Conservation (phyloP, 257 asterid species). For the Paraleonurus japonicus region DNA sequence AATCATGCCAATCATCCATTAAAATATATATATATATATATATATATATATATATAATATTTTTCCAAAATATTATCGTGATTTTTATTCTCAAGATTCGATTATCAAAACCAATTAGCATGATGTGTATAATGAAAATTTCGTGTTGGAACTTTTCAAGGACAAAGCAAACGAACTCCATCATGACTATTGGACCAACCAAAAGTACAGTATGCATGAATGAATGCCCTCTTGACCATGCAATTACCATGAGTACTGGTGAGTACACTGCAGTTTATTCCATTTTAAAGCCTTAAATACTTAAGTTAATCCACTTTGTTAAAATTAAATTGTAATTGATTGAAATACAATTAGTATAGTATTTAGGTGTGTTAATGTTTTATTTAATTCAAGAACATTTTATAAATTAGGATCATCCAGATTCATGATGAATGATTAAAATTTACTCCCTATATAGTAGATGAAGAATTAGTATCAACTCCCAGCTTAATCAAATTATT, state of each 20-base stretch:
- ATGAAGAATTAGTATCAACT: no score
- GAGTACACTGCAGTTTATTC: constrained; percentile 3
- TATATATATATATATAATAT: no score
- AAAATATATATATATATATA: no score
- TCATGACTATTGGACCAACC: constrained; percentile 20
- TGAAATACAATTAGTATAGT: background rate
- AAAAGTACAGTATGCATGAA: background rate
- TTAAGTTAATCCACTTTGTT: background rate
- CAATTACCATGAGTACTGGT: constrained; percentile 16
- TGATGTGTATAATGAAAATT: background rate
- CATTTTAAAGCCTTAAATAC: background rate
- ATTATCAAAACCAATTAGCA: background rate
- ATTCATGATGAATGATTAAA: no score
- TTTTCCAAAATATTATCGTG: background rate
- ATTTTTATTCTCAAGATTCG: background rate
- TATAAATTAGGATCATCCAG: no score
- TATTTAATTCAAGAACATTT: no score
- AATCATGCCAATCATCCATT: no score
- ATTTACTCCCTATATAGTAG: no score
- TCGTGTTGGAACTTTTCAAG: constrained; percentile 3
- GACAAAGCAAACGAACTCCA: background rate
- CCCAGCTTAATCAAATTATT: no score
- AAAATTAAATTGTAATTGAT: background rate
- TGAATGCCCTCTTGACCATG: constrained; percentile 27
- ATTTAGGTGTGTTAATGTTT: no score